Base-by-base conservation (phyloP, 192 early-diverging fungal species). In the Rhizophagus clarus region DNA sequence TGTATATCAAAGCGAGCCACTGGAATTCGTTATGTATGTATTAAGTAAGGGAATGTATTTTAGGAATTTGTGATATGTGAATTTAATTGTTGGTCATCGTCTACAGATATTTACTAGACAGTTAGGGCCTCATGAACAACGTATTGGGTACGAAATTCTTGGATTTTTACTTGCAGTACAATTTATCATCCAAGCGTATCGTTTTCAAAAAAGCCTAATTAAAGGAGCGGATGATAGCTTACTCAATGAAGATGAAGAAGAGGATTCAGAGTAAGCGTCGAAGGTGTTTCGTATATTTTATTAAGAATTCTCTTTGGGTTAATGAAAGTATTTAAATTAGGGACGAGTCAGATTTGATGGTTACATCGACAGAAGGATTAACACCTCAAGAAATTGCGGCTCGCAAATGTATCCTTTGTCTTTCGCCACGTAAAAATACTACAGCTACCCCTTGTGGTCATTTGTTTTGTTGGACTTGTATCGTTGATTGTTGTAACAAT, bases 391-490 rank as follows among this genome's bases (percentile, higher is more conserved):
- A 85, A 76, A 77, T 86, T 81, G 75, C 84, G 79, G 24, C 85
- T 79, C 70, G 91, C 31, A 94, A 94, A 82, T 98, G 97, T 81
- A 96, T 93, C 0, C 88, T 99, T 51, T 99, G 97, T 74, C 84
- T 97, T 56, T 91, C 92, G 63, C 87, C 82, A 37, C 91, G 95
- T 15, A 94, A 84, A 37, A 86, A 88, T 69, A 90, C 96, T 15
- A 95, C 96, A 0, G 88, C 94, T 1, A 97, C 96, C 0, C 92
- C 94, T 4, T 99, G 97, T 83, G 97, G 97, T 0, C 97, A 99
- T 83, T 79, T 99, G 76, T 98, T 98, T 80, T 99, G 97, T 83
- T 99, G 97, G 96, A 91, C 82, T 26, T 99, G 97, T 79, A 93
- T 96, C 34, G 89, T 93, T 26, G 96, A 97, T 82, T 98, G 97